Percentiles rank a stretch among this genome's conserved stretches.
Conservation (phyloP, 345 rosid genomes). For the Anacardium occidentale region DNA sequence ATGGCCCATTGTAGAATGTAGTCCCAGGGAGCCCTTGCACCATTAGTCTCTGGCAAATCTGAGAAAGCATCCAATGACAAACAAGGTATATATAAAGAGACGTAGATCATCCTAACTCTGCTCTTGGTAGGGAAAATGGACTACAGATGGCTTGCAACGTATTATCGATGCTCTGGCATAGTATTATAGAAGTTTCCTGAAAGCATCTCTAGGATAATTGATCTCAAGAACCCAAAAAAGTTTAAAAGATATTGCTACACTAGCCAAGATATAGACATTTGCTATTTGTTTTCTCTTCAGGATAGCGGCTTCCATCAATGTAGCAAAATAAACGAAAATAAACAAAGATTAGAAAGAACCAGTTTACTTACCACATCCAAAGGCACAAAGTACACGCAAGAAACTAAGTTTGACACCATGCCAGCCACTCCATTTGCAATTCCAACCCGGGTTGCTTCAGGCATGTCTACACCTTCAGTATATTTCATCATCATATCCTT, state of each 20-base stretch:
- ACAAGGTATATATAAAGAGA: neutral
- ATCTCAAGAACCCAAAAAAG: neutral
- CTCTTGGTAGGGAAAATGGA: neutral
- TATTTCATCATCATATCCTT: constrained; percentile 53
- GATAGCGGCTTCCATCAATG: neutral
- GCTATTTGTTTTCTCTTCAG: constrained; percentile 6
- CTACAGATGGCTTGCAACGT: neutral
- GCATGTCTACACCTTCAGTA: constrained; percentile 37
- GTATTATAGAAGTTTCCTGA: constrained; percentile 1
- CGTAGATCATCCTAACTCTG: neutral
- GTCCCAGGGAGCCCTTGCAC: constrained; percentile 68
- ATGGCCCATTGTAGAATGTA: constrained; percentile 42
- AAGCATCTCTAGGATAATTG: neutral
- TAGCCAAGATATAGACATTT: neutral
- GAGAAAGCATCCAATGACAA: constrained; percentile 10
- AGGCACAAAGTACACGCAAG: constrained; percentile 58
- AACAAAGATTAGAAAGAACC: constrained; percentile 11
- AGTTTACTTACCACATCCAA: constrained; percentile 58
- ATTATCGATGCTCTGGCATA: neutral
- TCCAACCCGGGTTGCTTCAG: constrained; percentile 55
- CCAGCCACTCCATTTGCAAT: constrained; percentile 66
- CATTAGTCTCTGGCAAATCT: constrained; percentile 63
- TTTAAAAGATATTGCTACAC: neutral
- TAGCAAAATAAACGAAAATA: neutral
- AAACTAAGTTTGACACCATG: constrained; percentile 59